phyloP scores from a whole-genome alignment of 2,329 filamentous ascomycete species.

The Thermomyces lanuginosus region DNA sequence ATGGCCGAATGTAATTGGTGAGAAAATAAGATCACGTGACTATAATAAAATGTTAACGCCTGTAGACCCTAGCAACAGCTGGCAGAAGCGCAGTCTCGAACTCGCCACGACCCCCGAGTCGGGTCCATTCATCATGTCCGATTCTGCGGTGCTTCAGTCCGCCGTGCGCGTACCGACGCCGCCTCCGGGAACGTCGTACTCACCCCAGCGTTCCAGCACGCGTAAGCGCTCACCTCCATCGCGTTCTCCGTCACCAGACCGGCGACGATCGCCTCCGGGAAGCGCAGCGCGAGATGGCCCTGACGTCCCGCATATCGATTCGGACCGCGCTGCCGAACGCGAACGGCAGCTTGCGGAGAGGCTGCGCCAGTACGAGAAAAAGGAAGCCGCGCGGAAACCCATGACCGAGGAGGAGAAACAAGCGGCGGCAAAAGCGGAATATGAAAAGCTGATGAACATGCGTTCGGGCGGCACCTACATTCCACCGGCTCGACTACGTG shows the following conservation, averaged over 20 bases:
- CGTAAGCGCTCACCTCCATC: conserved; percentile 43
- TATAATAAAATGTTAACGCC: too few species aligned
- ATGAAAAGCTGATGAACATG: conserved; percentile 80
- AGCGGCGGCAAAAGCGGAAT: conserved; percentile 76
- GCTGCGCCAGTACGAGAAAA: conserved; percentile 35
- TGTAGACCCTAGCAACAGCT: too few species aligned
- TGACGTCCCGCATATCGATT: conserved; percentile 34
- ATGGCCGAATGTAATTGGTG: neutral
- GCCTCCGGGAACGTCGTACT: conserved; percentile 32
- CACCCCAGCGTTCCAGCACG: conserved; percentile 32
- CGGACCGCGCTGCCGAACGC: conserved; percentile 33
- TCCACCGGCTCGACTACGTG: conserved; percentile 74
- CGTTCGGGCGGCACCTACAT: conserved; percentile 94
- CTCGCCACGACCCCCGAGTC: too few species aligned
- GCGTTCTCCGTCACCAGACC: conserved; percentile 36
- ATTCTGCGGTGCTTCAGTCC: conserved; percentile 34
- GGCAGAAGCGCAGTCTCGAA: too few species aligned
- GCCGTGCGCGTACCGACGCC: conserved; percentile 45
- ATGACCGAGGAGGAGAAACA: conserved; percentile 68
- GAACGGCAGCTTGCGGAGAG: conserved; percentile 37
- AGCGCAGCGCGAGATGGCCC: conserved; percentile 17
- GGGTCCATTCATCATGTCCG: conserved; percentile 29
- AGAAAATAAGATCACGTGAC: too few species aligned
- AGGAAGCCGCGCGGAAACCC: conserved; percentile 34
- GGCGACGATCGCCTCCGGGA: conserved; percentile 32